A percentile compares a stretch with the other conserved stretches of the same genome.
phyloP scores from a whole-genome alignment of 2,329 filamentous ascomycete genomes.

The Stagonosporopsis cucurbitacearum region DNA sequence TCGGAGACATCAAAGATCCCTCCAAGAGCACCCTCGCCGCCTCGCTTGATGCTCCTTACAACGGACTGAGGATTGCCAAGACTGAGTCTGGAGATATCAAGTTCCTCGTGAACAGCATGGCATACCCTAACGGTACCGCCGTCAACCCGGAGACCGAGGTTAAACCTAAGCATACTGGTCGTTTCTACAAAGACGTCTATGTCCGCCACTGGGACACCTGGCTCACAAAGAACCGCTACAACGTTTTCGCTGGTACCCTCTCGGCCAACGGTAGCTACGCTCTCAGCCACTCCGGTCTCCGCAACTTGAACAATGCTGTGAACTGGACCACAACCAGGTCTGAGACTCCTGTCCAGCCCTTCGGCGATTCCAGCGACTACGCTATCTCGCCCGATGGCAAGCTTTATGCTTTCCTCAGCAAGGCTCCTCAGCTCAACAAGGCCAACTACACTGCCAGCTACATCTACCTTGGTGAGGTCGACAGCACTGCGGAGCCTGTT shows the following conservation, averaged over 20 bases:
- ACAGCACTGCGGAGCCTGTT: constrained; percentile 58
- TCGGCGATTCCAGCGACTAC: constrained; percentile 79
- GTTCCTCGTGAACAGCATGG: constrained; percentile 63
- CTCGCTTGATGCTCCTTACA: constrained; percentile 55
- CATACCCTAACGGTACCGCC: constrained; percentile 72
- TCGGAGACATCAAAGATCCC: constrained; percentile 41
- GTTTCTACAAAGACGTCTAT: constrained; percentile 76
- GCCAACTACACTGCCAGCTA: constrained; percentile 83
- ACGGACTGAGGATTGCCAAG: constrained; percentile 57
- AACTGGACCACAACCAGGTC: constrained; percentile 59
- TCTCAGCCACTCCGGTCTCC: constrained; percentile 45
- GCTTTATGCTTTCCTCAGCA: constrained; percentile 69
- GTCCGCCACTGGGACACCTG: constrained; percentile 84
- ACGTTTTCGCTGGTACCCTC: constrained; percentile 75
- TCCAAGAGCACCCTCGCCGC: constrained; percentile 41
- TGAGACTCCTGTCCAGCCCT: constrained; percentile 75
- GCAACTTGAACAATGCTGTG: constrained; percentile 68
- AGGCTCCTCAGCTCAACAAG: constrained; percentile 73
- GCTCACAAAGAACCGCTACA: constrained; percentile 70
- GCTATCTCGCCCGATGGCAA: constrained; percentile 72
- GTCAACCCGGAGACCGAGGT: constrained; percentile 69
- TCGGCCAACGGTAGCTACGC: constrained; percentile 36
- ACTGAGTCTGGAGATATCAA: constrained; percentile 50
- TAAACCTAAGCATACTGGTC: constrained; percentile 67
- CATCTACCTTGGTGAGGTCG: constrained; percentile 74